Evolutionary conservation across 164 flowering plant species (phyloP).

Genomic region (Aristolochia fimbriata): DNA sequence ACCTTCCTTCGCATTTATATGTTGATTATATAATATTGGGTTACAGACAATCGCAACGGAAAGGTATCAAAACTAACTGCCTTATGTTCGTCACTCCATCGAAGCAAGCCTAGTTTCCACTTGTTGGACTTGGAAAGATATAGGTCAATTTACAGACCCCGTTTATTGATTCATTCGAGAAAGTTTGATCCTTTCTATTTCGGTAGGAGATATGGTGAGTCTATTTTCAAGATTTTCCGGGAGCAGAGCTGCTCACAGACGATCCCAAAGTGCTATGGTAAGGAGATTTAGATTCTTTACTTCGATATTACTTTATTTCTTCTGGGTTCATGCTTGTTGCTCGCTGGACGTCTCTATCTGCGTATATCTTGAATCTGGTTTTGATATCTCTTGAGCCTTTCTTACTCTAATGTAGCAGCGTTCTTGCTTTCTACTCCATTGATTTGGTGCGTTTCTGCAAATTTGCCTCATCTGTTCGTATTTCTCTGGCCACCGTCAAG

Average conservation of each 20-base stretch:
- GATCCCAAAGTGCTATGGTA: conserved; percentile 72
- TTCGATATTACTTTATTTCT: background rate
- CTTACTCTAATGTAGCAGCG: background rate
- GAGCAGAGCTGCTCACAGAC: conserved; percentile 43
- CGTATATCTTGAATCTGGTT: background rate
- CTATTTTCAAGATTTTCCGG: conserved; percentile 67
- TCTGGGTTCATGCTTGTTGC: background rate
- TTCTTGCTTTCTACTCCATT: background rate
- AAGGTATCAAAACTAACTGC: too few relatives aligned
- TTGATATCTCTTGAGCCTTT: background rate
- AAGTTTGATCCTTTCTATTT: background rate
- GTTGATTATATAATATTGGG: too few relatives aligned
- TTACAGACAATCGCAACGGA: too few relatives aligned
- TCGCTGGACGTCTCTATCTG: background rate
- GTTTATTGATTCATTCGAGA: too few relatives aligned
- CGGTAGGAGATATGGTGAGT: conserved; percentile 52
- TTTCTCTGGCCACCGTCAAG: too few relatives aligned
- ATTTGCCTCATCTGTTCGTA: too few relatives aligned
- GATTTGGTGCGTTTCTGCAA: too few relatives aligned
- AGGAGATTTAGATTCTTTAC: conserved; percentile 11
- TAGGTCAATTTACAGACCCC: too few relatives aligned
- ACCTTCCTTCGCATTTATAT: too few relatives aligned
- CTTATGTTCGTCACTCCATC: too few relatives aligned
- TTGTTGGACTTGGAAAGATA: too few relatives aligned
- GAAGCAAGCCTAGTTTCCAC: too few relatives aligned